These are phyloP conservation scores for carrot (Daucus carota) DNA, from an alignment of 129 eudicot genomes.

Conservation along the genomic window DH1_v3.0 NC_030381.2:46565501-46566000, in stretches of 20 bases:
- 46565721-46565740: too few species aligned
- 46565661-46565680: too few species aligned
- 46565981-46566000: constrained; percentile 32
- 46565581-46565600: not conserved
- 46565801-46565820: not conserved
- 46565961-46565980: not conserved
- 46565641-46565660: too few species aligned
- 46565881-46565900: constrained; percentile 27
- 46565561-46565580: too few species aligned
- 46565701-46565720: too few species aligned
- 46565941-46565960: not conserved
- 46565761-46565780: too few species aligned
- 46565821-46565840: constrained; percentile 13
- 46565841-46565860: constrained; percentile 29
- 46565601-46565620: not conserved
- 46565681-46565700: too few species aligned
- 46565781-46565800: not conserved
- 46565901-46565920: constrained; percentile 20
- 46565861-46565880: constrained; percentile 12
- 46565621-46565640: too few species aligned
- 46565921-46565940: constrained; percentile 16
- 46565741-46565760: too few species aligned
- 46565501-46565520: not conserved
- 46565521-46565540: not conserved
- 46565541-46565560: not conserved